A percentile compares a stretch with the other conserved stretches of the same genome.
Evolutionary conservation across 148 eudicot genomes (phyloP).

Genomic region (Talinum fruticosum): DNA sequence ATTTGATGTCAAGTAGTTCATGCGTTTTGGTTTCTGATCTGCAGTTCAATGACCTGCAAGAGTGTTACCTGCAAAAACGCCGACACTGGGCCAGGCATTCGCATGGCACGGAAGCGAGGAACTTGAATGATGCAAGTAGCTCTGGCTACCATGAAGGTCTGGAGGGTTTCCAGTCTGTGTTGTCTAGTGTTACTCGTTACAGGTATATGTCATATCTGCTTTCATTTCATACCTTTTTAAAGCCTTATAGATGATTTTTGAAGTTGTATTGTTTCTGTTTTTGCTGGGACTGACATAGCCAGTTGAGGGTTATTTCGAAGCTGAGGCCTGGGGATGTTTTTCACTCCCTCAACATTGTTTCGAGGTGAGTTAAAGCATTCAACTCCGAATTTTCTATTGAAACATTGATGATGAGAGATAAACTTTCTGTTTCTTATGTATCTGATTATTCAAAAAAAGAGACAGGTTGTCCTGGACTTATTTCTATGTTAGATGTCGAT

Average conservation of each 20-base stretch:
- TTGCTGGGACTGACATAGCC: conserved; percentile 33
- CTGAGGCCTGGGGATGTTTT: conserved; percentile 77
- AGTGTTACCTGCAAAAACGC: conserved; percentile 77
- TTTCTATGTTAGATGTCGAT: neutral
- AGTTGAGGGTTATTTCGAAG: conserved; percentile 73
- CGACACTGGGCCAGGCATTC: conserved; percentile 44
- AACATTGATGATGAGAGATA: neutral
- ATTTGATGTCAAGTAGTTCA: neutral
- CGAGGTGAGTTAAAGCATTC: conserved; percentile 49
- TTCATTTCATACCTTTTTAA: neutral
- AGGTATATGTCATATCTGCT: conserved; percentile 39
- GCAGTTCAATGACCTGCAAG: conserved; percentile 87
- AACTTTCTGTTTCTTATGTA: conserved; percentile 4
- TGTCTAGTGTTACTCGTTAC: conserved; percentile 70
- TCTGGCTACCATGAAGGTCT: conserved; percentile 61
- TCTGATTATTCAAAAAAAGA: neutral
- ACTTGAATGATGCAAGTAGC: conserved; percentile 31
- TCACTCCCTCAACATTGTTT: conserved; percentile 74
- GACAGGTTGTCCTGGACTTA: neutral
- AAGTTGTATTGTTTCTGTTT: neutral
- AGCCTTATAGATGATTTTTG: neutral
- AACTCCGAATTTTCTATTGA: neutral
- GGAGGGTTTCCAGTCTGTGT: conserved; percentile 74
- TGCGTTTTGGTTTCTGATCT: neutral
- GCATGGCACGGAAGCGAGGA: conserved; percentile 31